These are phyloP conservation scores for Sporobolomyces roseus DNA, from an alignment of 768 basidiomycete species.

Conservation along the genomic window DNA sequence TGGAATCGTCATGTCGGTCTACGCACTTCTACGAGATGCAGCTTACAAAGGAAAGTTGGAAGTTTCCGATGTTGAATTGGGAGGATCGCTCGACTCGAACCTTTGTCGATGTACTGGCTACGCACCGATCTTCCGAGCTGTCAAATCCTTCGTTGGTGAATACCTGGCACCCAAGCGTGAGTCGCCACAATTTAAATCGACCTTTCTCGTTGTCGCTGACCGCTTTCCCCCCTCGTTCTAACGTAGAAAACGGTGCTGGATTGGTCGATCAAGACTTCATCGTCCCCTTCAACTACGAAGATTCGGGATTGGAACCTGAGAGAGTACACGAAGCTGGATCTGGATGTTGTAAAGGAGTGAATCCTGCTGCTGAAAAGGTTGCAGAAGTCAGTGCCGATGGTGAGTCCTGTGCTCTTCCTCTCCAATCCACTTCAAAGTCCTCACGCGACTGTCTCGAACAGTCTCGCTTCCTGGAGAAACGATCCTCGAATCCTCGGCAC, in stretches of 20 bases:
- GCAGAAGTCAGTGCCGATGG: conserved; percentile 21
- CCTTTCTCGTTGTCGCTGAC: not conserved
- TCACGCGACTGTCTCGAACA: not conserved
- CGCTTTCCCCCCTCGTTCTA: not conserved
- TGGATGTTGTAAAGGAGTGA: conserved; percentile 12
- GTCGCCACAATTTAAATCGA: not conserved
- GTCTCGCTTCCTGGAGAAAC: conserved; percentile 22
- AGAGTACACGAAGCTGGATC: not conserved
- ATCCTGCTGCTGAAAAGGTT: not conserved
- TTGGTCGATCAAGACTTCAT: conserved; percentile 22
- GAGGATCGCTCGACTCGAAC: conserved; percentile 44
- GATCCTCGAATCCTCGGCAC: not conserved
- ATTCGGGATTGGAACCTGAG: not conserved
- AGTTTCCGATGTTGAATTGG: conserved; percentile 36
- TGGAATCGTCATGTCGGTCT: conserved; percentile 45
- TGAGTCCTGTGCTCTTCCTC: not conserved
- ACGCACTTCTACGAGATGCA: conserved; percentile 34
- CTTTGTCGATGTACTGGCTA: conserved; percentile 45
- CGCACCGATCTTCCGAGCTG: conserved; percentile 42
- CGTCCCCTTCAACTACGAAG: conserved; percentile 38
- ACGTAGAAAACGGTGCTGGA: not conserved
- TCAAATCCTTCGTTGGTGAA: conserved; percentile 44
- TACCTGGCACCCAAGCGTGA: conserved; percentile 21
- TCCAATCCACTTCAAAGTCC: not conserved
- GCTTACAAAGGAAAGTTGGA: conserved; percentile 19